Conservation (phyloP, 148 eudicot genomes). For the Limonium bicolor region DNA sequence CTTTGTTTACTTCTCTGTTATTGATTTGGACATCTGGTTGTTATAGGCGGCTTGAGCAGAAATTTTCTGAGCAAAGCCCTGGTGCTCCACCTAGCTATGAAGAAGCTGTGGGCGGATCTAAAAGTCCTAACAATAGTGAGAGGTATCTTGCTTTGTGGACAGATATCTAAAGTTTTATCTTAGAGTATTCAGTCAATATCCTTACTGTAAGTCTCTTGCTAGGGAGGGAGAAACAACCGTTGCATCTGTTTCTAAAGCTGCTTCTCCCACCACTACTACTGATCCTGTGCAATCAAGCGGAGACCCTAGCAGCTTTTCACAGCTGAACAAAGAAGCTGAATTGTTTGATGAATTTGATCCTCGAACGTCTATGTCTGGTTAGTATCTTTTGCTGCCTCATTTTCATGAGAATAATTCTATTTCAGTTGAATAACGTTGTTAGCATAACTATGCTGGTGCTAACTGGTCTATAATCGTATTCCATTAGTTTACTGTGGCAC, state of each 20-base stretch:
- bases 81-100: constrained; percentile 88
- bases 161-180: not conserved
- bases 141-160: constrained; percentile 24
- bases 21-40: constrained; percentile 10
- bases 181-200: constrained; percentile 3
- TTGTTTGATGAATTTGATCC: constrained; percentile 90
- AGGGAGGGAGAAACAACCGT: constrained; percentile 65
- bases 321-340: constrained; percentile 29
- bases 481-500: no score
- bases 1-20: not conserved
- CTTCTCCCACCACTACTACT: constrained; percentile 22
- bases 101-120: constrained; percentile 62
- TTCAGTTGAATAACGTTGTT: not conserved
- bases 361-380: constrained; percentile 61
- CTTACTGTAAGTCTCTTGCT: constrained; percentile 8
- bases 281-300: constrained; percentile 21
- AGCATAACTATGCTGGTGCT: no score
- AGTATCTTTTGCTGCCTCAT: not conserved
- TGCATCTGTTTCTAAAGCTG: constrained; percentile 41
- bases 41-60: constrained; percentile 36
- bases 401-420: not conserved
- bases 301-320: constrained; percentile 13
- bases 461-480: no score
- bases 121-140: constrained; percentile 55
- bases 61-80: constrained; percentile 63